Percentiles rank a stretch among this genome's conserved stretches.
Evolutionary conservation across 1,284 basidiomycete species (phyloP).

Genomic region (Porodaedalea pini): DNA sequence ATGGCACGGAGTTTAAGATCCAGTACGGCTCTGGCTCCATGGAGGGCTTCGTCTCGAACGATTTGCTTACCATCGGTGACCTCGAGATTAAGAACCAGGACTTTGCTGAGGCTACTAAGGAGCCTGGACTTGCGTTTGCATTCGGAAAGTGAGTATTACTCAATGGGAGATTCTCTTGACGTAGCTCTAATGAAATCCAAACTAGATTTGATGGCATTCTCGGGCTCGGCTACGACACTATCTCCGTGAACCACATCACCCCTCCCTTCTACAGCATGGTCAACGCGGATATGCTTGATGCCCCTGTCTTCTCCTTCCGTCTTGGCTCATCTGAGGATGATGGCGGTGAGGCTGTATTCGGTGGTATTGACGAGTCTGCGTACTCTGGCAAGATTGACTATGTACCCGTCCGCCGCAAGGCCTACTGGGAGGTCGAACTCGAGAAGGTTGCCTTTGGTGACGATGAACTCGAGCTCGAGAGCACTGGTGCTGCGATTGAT

Average conservation of each 20-base stretch:
- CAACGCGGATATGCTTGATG: slow-evolving; percentile 77
- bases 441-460: slow-evolving; percentile 82
- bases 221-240: slow-evolving; percentile 94
- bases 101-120: slow-evolving; percentile 96
- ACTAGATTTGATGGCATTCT: slow-evolving; percentile 92
- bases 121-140: slow-evolving; percentile 96
- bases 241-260: slow-evolving; percentile 89
- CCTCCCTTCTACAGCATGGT: slow-evolving; percentile 98
- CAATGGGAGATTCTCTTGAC: background rate
- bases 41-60: slow-evolving; percentile 93
- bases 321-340: slow-evolving; percentile 84
- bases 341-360: slow-evolving; percentile 92
- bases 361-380: slow-evolving; percentile 80
- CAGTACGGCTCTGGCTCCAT: slow-evolving; percentile 97
- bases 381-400: slow-evolving; percentile 86
- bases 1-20: slow-evolving; percentile 90
- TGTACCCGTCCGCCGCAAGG: slow-evolving; percentile 91
- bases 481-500: slow-evolving; percentile 94
- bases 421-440: slow-evolving; percentile 98
- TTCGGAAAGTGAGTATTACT: slow-evolving; percentile 77
- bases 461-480: slow-evolving; percentile 82
- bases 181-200: slow-evolving; percentile 1
- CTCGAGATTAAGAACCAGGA: slow-evolving; percentile 74
- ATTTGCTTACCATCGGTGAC: slow-evolving; percentile 83
- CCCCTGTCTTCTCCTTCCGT: slow-evolving; percentile 93